These are phyloP conservation scores for Thecaphora frezii DNA, from an alignment of 1,284 basidiomycete genomes.

Conservation along the genomic window DNA sequence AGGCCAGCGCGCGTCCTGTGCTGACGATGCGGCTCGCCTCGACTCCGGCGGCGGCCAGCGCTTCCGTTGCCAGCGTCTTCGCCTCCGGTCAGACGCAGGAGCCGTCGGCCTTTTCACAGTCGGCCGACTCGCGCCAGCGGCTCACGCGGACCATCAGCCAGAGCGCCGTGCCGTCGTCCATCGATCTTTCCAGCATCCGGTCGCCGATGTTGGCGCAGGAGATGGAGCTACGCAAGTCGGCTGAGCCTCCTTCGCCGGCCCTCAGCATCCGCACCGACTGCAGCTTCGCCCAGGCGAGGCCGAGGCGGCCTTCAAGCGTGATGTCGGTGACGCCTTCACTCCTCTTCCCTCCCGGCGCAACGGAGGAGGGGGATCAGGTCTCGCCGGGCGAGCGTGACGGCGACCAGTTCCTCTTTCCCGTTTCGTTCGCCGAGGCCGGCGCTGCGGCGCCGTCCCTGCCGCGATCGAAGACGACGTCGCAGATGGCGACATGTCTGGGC, in stretches of 20 bases:
- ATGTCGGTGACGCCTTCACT: constrained; percentile 25
- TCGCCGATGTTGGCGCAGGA: neutral
- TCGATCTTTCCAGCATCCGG: neutral
- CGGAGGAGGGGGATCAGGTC: neutral
- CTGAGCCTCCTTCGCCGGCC: constrained; percentile 11
- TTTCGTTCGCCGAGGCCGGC: neutral
- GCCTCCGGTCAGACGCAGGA: constrained; percentile 12
- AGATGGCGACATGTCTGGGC: neutral
- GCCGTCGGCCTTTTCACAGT: neutral
- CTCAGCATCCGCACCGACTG: constrained; percentile 12
- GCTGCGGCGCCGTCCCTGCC: neutral
- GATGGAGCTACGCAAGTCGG: neutral
- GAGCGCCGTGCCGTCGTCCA: constrained; percentile 1
- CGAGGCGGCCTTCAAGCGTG: constrained; percentile 22
- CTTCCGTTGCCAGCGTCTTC: constrained; percentile 8
- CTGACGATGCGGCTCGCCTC: constrained; percentile 15
- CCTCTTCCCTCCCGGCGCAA: constrained; percentile 10
- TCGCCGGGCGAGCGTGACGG: neutral
- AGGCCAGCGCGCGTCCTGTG: constrained; percentile 9
- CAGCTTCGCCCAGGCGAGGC: constrained; percentile 9
- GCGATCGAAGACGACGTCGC: neutral
- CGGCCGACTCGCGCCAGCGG: constrained; percentile 8
- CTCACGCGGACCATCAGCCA: constrained; percentile 13
- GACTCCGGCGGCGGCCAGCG: constrained; percentile 10
- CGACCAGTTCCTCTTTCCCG: neutral